phyloP scores from a whole-genome alignment of 805 yeast species.

The Kurtzmaniella fragi region DNA sequence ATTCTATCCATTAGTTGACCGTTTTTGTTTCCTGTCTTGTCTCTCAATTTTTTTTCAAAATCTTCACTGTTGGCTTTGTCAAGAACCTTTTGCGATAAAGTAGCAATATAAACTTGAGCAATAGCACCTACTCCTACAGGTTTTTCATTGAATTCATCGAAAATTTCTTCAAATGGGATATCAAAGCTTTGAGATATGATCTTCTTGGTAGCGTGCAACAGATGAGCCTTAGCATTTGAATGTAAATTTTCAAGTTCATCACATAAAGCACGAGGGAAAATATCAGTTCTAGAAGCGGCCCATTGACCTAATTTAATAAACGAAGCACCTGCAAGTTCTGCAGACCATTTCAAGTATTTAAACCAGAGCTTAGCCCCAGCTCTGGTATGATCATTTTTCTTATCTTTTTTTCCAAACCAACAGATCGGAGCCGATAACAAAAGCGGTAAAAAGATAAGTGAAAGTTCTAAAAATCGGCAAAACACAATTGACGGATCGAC shows the following conservation, averaged over 20 bases:
- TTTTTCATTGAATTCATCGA: slow-evolving; percentile 65
- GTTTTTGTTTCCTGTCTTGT: slow-evolving; percentile 9
- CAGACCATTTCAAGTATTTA: slow-evolving; percentile 51
- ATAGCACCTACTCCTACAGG: slow-evolving; percentile 98
- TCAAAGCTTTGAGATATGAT: slow-evolving; percentile 56
- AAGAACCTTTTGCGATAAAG: slow-evolving; percentile 45
- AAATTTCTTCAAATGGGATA: slow-evolving; percentile 63
- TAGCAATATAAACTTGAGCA: slow-evolving; percentile 89
- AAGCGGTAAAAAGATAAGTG: slow-evolving; percentile 66
- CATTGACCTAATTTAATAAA: slow-evolving; percentile 93
- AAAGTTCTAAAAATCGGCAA: slow-evolving; percentile 64
- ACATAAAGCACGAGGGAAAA: slow-evolving; percentile 77
- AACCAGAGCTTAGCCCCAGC: slow-evolving; percentile 73
- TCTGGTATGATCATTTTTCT: slow-evolving; percentile 29
- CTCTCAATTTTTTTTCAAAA: slow-evolving; percentile 8
- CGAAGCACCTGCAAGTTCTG: slow-evolving; percentile 89
- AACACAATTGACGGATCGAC: slow-evolving; percentile 68
- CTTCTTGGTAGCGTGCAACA: slow-evolving; percentile 52
- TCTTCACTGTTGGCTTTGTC: slow-evolving; percentile 27
- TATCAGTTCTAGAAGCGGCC: slow-evolving; percentile 97
- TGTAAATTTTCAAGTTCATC: slow-evolving; percentile 72
- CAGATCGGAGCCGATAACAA: slow-evolving; percentile 60
- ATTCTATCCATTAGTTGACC: slow-evolving; percentile 25
- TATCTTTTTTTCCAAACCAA: slow-evolving; percentile 44
- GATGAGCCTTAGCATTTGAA: slow-evolving; percentile 76